These are phyloP conservation scores for Scedosporium boydii DNA, from an alignment of 2,329 filamentous ascomycete genomes.

Conservation along the genomic window DNA sequence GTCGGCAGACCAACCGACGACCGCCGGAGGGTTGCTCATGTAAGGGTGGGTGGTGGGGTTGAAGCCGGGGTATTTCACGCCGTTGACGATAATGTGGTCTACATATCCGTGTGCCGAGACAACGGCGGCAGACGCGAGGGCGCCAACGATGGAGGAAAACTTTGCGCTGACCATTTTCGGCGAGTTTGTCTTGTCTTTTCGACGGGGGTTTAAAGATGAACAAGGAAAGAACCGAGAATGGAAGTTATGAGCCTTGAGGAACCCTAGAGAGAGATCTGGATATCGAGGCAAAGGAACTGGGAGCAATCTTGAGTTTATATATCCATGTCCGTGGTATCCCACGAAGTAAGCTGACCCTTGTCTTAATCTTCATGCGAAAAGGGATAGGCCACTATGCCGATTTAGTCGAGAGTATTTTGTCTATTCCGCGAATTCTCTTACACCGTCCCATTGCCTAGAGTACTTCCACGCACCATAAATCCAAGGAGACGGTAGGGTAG, in stretches of 20 bases:
- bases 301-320: background rate
- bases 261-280: background rate
- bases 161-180: slow-evolving; percentile 9
- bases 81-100: slow-evolving; percentile 17
- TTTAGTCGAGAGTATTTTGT: background rate
- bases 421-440: background rate
- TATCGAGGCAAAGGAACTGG: background rate
- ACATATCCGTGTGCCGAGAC: slow-evolving; percentile 31
- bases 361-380: background rate
- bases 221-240: background rate
- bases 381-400: background rate
- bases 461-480: background rate
- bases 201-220: background rate
- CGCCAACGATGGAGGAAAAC: slow-evolving; percentile 4
- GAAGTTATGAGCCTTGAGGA: background rate
- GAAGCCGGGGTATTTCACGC: slow-evolving; percentile 3
- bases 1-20: slow-evolving; percentile 21
- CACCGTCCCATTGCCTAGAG: background rate
- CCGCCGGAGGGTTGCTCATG: slow-evolving; percentile 13
- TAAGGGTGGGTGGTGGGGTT: slow-evolving; percentile 4
- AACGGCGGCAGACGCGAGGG: background rate
- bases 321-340: background rate
- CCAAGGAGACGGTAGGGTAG: background rate
- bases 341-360: background rate
- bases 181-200: background rate